Evolutionary conservation across 2,329 filamentous ascomycete species (phyloP), one percentile per base, ranked within the genome.

Genomic region (Verticillium isaacii): DNA sequence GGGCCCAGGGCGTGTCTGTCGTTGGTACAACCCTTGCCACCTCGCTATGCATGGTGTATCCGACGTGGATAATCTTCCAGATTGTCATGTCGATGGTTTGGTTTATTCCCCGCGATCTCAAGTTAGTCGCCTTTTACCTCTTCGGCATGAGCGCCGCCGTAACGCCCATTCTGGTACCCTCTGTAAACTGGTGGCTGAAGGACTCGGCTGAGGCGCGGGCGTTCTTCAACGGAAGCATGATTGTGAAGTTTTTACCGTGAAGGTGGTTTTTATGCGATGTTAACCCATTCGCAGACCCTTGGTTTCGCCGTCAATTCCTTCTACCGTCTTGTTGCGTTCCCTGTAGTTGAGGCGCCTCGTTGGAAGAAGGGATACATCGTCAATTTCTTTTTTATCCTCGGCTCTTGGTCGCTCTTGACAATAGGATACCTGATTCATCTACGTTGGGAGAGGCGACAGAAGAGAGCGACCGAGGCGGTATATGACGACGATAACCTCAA

Each of bases 21-120:
- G 61, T 74, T 3, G 62, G 63, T 2, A 66, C 68, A 1, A 59
- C 69, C 5, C 32, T 70, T 12, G 69, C 68, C 1, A 74, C 73
- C 0, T 69, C 68, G 0, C 66, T 74, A 5, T 72, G 70, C 58
- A 73, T 73, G 68, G 64, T 72, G 0, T 75, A 75, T 59, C 73
- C 72, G 4, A 68, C 70, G 2, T 75, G 70, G 71, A 61, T 66
- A 3, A 67, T 73, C 25, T 70, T 71, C 58, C 65, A 65, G 19
- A 62, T 69, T 32, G 66, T 71, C 1, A 63, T 65, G 57, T 61
- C 52, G 2, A 60, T 67, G 57, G 50, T 68, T 1, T 66, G 64
- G 65, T 59, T 63, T 12, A 64, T 68, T 17, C 66, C 66, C 3
- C 60, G 63, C 19, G 62, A 61, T 1, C 63, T 68, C 19, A 63